Conservation (phyloP, 2,329 filamentous ascomycete species). For the Hymenoscyphus occultus region DNA sequence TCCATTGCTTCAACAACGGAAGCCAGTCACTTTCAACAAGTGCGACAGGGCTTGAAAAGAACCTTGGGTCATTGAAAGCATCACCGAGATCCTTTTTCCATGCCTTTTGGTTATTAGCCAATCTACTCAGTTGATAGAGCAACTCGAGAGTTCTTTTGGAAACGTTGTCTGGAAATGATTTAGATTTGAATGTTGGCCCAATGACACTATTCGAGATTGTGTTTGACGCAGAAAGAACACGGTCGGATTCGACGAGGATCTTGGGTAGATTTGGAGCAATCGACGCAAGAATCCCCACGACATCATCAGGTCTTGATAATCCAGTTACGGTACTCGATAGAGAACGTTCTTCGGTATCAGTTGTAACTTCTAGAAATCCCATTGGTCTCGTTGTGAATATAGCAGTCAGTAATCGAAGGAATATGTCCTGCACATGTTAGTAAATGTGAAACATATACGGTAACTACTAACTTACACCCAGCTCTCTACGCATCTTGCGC, state of each 20-base stretch:
- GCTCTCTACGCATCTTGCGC: conserved; percentile 82
- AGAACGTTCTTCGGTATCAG: conserved; percentile 41
- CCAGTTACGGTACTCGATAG: conserved; percentile 29
- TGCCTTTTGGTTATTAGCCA: conserved; percentile 77
- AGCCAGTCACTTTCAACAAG: conserved; percentile 77
- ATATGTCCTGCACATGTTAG: conserved; percentile 67
- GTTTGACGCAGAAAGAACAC: conserved; percentile 72
- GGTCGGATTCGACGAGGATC: conserved; percentile 81
- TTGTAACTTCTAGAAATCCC: conserved; percentile 61
- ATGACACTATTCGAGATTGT: conserved; percentile 83
- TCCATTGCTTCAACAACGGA: conserved; percentile 79
- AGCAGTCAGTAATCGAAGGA: conserved; percentile 83
- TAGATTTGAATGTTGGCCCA: conserved; percentile 76
- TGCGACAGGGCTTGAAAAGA: conserved; percentile 69
- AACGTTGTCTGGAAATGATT: conserved; percentile 82
- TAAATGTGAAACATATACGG: conserved; percentile 1
- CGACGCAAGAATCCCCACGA: conserved; percentile 73
- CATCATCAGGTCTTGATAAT: conserved; percentile 60
- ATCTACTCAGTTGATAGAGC: conserved; percentile 70
- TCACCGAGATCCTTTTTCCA: conserved; percentile 94
- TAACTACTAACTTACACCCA: conserved; percentile 62
- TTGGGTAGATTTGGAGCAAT: conserved; percentile 79
- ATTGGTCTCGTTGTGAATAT: conserved; percentile 87
- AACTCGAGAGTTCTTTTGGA: conserved; percentile 68
- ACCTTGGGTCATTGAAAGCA: conserved; percentile 84